Evolutionary conservation across 2,329 filamentous ascomycete species (phyloP), one percentile per base, ranked within the genome.

Genomic region (Botrytis paeoniae): DNA sequence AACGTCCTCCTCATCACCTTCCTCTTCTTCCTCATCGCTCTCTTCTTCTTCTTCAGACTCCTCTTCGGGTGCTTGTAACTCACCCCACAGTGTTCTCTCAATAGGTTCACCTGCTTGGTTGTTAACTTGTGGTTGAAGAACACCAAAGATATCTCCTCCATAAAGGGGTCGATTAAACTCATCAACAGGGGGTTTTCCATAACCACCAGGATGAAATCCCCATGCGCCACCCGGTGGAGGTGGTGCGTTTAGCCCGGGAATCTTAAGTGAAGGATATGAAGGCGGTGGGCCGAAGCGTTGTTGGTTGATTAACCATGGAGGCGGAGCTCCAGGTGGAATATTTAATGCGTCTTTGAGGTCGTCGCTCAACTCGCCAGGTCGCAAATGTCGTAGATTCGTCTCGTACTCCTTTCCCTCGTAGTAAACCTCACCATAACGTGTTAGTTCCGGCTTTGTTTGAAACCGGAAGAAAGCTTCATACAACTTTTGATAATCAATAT

Each of bases 351-450:
- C 95, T 80, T 93, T 95, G 59, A 98, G 87, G 78, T 93, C 91
- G 72, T 98, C 94, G 78, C 91, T 96, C 66, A 98, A 83, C 78
- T 98, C 95, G 51, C 96, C 96, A 1, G 96, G 93, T 76, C 94
- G 91, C 74, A 98, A 89, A 83, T 98, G 93, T 78, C 93, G 91
- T 76, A 97, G 88, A 81, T 98, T 97, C 0, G 96, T 97, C 83
- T 99, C 96, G 80, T 93, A 96, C 81, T 99, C 96, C 82, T 99
- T 99, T 81, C 96, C 96, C 83, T 99, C 96, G 82, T 98, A 98
- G 83, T 99, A 99, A n/a, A 99, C 95, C 82, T 99, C 96, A 59
- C 96, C 96, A 78, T 97, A 99, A 61, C 95, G 89, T 45, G 96
- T 98, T 75, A 99, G 85, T 78, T 94, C 91, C 0, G 96, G 96